Percentiles rank a stretch among this genome's conserved stretches.
These are phyloP conservation scores for Dissophora globulifera DNA, from an alignment of 192 early-diverging fungal species.

Conservation along the genomic window DNA sequence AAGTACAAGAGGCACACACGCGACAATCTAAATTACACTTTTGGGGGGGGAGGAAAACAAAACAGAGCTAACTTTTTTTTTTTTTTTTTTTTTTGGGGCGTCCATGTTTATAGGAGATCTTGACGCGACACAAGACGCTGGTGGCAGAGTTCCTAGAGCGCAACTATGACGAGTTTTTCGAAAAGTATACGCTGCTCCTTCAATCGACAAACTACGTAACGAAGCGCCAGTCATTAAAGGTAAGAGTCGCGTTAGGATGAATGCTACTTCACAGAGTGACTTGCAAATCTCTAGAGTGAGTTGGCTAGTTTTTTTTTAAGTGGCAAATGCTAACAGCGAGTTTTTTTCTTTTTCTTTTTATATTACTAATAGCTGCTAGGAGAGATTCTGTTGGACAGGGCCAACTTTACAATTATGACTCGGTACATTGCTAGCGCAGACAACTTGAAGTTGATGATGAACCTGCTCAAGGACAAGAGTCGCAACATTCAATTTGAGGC, in stretches of 20 bases:
- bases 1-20: too few relatives aligned
- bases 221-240: slow-evolving; percentile 97
- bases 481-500: slow-evolving; percentile 99
- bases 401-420: slow-evolving; percentile 96
- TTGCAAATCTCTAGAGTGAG: too few relatives aligned
- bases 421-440: slow-evolving; percentile 90
- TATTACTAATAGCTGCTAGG: slow-evolving; percentile 82
- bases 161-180: slow-evolving; percentile 94
- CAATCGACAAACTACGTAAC: slow-evolving; percentile 97
- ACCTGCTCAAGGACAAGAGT: slow-evolving; percentile 91
- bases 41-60: too few relatives aligned
- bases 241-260: too few relatives aligned
- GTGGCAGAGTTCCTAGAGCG: slow-evolving; percentile 89
- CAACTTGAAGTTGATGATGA: slow-evolving; percentile 99
- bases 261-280: too few relatives aligned
- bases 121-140: slow-evolving; percentile 94
- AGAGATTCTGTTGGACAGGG: slow-evolving; percentile 95
- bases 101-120: slow-evolving; percentile 72
- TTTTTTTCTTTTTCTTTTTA: not conserved
- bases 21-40: too few relatives aligned
- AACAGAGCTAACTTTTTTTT: too few relatives aligned
- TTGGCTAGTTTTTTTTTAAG: not conserved
- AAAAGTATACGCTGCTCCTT: slow-evolving; percentile 84
- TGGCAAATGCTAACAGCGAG: not conserved
- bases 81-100: too few relatives aligned